These are phyloP conservation scores for Acrocalymma vagum DNA, from an alignment of 2,329 filamentous ascomycete genomes.

Conservation along the genomic window DNA sequence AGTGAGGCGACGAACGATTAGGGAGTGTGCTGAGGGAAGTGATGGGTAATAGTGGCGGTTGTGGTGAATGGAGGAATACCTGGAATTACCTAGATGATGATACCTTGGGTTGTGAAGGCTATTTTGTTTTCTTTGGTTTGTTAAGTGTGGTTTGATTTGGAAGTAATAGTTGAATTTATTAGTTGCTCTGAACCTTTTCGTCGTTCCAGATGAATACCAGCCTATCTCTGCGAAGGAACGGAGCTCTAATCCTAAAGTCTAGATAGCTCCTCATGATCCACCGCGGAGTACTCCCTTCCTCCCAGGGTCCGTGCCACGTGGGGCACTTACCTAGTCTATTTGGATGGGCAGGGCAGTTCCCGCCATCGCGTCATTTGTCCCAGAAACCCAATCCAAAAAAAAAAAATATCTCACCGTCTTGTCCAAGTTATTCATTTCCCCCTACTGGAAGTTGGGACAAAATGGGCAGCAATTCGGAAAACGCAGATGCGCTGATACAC, in stretches of 20 bases:
- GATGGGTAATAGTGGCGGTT: not conserved
- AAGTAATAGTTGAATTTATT: too few species aligned
- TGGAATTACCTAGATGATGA: not conserved
- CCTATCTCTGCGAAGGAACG: too few species aligned
- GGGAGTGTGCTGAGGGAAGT: constrained; percentile 6
- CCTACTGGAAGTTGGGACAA: too few species aligned
- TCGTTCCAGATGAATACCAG: too few species aligned
- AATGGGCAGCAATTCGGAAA: constrained; percentile 28
- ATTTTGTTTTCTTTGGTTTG: too few species aligned
- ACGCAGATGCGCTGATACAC: constrained; percentile 62
- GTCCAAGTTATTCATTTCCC: not conserved
- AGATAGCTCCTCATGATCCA: too few species aligned
- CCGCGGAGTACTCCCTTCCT: constrained; percentile 20
- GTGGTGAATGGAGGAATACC: not conserved
- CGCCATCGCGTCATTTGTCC: constrained; percentile 27
- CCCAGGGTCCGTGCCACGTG: constrained; percentile 17
- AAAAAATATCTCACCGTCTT: not conserved
- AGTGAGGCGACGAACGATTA: too few species aligned
- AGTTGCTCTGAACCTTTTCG: too few species aligned
- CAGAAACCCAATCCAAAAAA: constrained; percentile 12
- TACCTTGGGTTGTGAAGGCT: not conserved
- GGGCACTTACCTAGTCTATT: constrained; percentile 18
- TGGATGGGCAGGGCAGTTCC: too few species aligned
- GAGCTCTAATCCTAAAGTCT: too few species aligned
- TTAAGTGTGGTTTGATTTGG: too few species aligned